Base-by-base conservation (phyloP, 225 moss, liverwort and hornwort species). In the Asterella californica region DNA sequence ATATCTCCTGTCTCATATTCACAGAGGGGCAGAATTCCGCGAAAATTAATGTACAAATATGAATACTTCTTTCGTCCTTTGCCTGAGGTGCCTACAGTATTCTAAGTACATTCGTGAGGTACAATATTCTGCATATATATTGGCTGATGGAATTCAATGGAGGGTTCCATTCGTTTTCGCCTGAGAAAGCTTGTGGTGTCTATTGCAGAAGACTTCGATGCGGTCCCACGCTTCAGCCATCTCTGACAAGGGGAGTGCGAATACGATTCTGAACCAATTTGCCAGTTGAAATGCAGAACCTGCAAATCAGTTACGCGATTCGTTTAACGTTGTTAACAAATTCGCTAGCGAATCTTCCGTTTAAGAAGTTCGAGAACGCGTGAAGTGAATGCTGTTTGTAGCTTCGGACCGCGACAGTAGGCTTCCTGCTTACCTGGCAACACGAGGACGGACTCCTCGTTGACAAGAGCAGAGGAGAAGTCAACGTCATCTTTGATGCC, bases 141-240 rank as follows among this genome's bases (percentile, higher is more conserved):
- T n/a, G n/a, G 7, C 42, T 42, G 42, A 2, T 42, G 42, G 64
- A 70, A 38, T 73, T 48, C 30, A 30, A 55, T 54, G 33, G 0
- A 75, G 30, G 10, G 37, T 59, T 76, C 75, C 57, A 27, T 74
- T 74, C 52, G 2, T 14, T 1, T 60, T 22, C 12, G 57, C 32
- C 6, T 12, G n/a, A 33, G 70, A 48, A 72, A n/a, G 7, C 6
- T 37, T 78, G 69, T 47, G 37, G 66, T 90, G 93, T 68, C 89
- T 88, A 25, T 75, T 61, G 86, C 93, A 93, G 77, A 93, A 93
- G 7, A 77, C 36, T 69, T 90, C 86, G 49, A 91, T 90, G 37
- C 93, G 90, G 79, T 93, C 89, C 90, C 90, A 91, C 4, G 93
- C 93, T 83, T 93, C 90, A 50, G 81, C 82, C 24, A 93, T 83